Conservation (phyloP, 2,329 filamentous ascomycete species). For the Lizonia empirigonia region DNA sequence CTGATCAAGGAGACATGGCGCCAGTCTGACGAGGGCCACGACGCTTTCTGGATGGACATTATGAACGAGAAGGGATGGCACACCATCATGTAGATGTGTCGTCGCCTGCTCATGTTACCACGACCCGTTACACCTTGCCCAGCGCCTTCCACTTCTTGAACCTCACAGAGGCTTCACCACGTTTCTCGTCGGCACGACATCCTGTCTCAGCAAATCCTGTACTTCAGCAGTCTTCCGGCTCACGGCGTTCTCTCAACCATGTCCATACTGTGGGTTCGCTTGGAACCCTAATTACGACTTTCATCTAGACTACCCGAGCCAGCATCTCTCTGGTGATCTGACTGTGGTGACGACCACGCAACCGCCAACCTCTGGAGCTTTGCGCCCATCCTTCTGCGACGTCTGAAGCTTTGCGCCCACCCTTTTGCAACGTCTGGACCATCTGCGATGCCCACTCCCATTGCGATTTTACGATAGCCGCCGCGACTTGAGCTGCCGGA, state of each 20-base stretch:
- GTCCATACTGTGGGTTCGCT: slow-evolving; percentile 15
- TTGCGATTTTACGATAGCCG: background rate
- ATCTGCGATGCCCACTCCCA: slow-evolving; percentile 1
- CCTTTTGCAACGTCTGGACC: slow-evolving; percentile 23
- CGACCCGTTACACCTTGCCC: slow-evolving; percentile 7
- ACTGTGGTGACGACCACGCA: slow-evolving; percentile 7
- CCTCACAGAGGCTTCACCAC: background rate
- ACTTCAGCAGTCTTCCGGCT: slow-evolving; percentile 14
- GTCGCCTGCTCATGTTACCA: background rate
- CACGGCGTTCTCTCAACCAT: slow-evolving; percentile 15
- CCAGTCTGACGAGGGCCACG: slow-evolving; percentile 56
- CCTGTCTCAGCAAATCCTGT: slow-evolving; percentile 14
- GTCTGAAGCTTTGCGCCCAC: slow-evolving; percentile 10
- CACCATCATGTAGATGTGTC: slow-evolving; percentile 58
- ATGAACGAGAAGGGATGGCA: slow-evolving; percentile 64
- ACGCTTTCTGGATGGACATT: slow-evolving; percentile 62
- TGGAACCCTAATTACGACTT: slow-evolving; percentile 18
- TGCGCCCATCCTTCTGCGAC: slow-evolving; percentile 25
- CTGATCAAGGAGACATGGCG: slow-evolving; percentile 61
- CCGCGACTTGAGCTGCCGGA: slow-evolving; percentile 8
- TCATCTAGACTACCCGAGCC: slow-evolving; percentile 18
- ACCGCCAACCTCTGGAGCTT: slow-evolving; percentile 8
- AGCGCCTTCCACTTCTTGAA: slow-evolving; percentile 9
- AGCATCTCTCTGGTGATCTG: slow-evolving; percentile 30
- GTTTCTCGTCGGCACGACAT: slow-evolving; percentile 6